Evolutionary conservation across 2,329 filamentous ascomycete species (phyloP).

Genomic region (Botrytis paeoniae): DNA sequence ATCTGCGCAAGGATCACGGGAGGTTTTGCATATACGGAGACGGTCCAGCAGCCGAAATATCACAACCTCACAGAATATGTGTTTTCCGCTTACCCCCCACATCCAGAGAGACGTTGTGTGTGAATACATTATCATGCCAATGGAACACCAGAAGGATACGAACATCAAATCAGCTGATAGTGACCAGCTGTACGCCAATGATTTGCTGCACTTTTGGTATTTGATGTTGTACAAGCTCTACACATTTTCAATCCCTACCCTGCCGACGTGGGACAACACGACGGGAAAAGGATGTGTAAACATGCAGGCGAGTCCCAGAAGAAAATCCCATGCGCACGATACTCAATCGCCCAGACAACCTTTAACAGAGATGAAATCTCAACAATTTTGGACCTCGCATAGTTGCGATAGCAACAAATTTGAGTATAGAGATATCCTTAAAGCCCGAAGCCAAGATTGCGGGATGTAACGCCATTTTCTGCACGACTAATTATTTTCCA

Average conservation of each 20-base stretch:
- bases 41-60: background rate
- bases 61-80: background rate
- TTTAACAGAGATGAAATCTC: background rate
- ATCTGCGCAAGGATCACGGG: slow-evolving; percentile 2
- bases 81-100: slow-evolving; percentile 1
- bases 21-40: background rate
- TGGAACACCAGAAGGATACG: background rate
- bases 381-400: background rate
- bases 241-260: background rate
- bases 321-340: background rate
- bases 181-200: background rate
- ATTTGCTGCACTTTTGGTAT: background rate
- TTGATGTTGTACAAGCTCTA: background rate
- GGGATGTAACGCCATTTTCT: slow-evolving; percentile 1
- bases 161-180: slow-evolving; percentile 7
- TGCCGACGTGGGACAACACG: background rate
- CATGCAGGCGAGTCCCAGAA: slow-evolving; percentile 7
- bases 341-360: background rate
- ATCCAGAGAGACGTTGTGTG: background rate
- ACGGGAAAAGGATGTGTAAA: background rate
- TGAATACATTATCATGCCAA: background rate
- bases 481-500: background rate
- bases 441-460: background rate
- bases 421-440: background rate
- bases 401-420: slow-evolving; percentile 15